Conservation (phyloP, 768 basidiomycete species). For the Coprinellus aureogranulatus region DNA sequence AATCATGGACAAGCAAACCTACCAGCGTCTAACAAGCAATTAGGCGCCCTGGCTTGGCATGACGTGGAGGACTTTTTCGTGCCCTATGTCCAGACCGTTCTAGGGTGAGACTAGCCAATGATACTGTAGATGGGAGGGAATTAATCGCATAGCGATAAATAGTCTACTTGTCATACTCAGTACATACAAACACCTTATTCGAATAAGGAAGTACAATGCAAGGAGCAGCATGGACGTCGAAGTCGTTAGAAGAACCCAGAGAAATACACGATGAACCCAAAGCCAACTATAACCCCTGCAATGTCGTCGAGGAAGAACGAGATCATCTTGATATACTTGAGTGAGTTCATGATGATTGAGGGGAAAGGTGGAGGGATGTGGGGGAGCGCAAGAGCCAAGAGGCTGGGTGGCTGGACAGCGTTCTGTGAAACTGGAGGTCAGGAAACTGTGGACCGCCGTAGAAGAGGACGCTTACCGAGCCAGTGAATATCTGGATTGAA, state of each 20-base stretch:
- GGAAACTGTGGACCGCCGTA: not conserved
- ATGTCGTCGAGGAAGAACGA: conserved; percentile 70
- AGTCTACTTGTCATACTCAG: too few species aligned
- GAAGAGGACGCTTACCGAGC: conserved; percentile 48
- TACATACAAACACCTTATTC: too few species aligned
- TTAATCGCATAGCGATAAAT: too few species aligned
- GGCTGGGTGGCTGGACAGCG: conserved; percentile 53
- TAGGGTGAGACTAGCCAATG: too few species aligned
- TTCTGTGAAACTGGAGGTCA: conserved; percentile 37
- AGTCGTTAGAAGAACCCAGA: conserved; percentile 42
- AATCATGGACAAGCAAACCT: too few species aligned
- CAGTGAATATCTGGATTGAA: conserved; percentile 67
- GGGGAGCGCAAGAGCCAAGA: conserved; percentile 60
- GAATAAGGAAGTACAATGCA: too few species aligned
- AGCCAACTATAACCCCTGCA: conserved; percentile 64
- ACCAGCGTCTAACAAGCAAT: too few species aligned
- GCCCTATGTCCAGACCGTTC: too few species aligned
- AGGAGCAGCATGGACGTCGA: too few species aligned
- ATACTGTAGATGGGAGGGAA: too few species aligned
- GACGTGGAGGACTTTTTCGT: too few species aligned
- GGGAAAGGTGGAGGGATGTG: conserved; percentile 66
- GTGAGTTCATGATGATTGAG: conserved; percentile 55
- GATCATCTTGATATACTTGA: conserved; percentile 71
- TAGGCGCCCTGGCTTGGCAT: too few species aligned
- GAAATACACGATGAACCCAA: conserved; percentile 62